These are phyloP conservation scores for Sarcomyxa edulis DNA, from an alignment of 768 basidiomycete genomes.

Conservation along the genomic window DNA sequence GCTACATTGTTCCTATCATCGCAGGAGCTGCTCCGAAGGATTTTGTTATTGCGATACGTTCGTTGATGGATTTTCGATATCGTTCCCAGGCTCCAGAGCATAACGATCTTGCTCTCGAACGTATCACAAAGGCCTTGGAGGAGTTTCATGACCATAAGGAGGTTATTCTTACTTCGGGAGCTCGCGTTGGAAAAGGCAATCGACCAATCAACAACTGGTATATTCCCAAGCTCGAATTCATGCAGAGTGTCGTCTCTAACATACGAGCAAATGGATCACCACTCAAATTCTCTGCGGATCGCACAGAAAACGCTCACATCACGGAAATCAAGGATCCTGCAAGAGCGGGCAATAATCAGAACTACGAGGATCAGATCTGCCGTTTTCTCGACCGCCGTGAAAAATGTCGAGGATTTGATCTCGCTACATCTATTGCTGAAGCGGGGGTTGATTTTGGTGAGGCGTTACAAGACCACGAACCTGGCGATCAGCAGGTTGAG, in stretches of 20 bases:
- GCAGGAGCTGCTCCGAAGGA: conserved; percentile 7
- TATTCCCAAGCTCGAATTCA: conserved; percentile 27
- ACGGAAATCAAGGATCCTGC: conserved; percentile 15
- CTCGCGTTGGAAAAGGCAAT: conserved; percentile 11
- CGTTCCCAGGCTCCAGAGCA: conserved; percentile 6
- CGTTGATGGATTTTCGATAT: conserved; percentile 11
- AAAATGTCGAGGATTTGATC: conserved; percentile 12
- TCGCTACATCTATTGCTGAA: conserved; percentile 3
- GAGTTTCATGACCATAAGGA: conserved; percentile 23
- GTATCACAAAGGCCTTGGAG: conserved; percentile 10
- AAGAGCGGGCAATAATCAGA: conserved; percentile 12
- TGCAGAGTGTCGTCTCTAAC: conserved; percentile 15
- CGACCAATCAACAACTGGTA: conserved; percentile 18
- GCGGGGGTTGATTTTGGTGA: background rate
- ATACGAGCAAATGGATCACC: conserved; percentile 15
- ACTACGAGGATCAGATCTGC: conserved; percentile 19
- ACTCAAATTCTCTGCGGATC: conserved; percentile 17
- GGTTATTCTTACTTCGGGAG: conserved; percentile 14
- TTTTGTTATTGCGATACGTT: conserved; percentile 9
- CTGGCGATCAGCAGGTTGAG: conserved; percentile 3
- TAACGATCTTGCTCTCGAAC: conserved; percentile 5
- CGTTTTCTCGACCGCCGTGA: conserved; percentile 14
- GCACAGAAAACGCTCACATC: conserved; percentile 16
- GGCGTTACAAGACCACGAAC: background rate
- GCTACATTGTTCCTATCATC: conserved; percentile 12